phyloP scores from a whole-genome alignment of 2,329 filamentous ascomycete species.

The Chaetomium olivaceum region DNA sequence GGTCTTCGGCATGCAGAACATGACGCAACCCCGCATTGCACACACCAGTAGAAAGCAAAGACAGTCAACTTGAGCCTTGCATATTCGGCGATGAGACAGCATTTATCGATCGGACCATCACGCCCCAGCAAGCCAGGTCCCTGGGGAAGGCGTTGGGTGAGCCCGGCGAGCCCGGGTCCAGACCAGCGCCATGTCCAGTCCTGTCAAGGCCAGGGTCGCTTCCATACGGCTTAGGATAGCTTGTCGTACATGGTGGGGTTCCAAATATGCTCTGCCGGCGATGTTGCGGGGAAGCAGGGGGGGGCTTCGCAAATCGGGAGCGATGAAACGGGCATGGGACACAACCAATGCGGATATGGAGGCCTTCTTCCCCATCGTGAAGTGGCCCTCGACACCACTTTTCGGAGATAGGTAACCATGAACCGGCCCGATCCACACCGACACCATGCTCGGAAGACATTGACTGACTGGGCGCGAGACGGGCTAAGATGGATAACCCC shows the following conservation, averaged over 20 bases:
- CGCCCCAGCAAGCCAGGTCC: neutral
- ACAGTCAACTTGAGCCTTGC: neutral
- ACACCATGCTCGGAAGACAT: neutral
- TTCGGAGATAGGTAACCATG: neutral
- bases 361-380: neutral
- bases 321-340: slow-evolving; percentile 11
- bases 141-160: neutral
- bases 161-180: neutral
- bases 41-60: neutral
- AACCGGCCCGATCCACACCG: neutral
- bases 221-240: slow-evolving; percentile 13
- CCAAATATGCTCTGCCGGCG: neutral
- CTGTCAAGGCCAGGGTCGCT: slow-evolving; percentile 1
- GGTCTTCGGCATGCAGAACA: neutral
- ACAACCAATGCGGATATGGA: neutral
- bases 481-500: too few species aligned
- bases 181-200: neutral
- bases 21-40: neutral
- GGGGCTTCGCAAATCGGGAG: neutral
- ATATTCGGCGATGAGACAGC: neutral
- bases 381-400: neutral
- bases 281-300: slow-evolving; percentile 13
- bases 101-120: neutral
- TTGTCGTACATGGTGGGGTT: neutral
- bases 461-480: neutral